These are phyloP conservation scores for Mikania micrantha DNA, from an alignment of 129 eudicot species.

Conservation along the genomic window DNA sequence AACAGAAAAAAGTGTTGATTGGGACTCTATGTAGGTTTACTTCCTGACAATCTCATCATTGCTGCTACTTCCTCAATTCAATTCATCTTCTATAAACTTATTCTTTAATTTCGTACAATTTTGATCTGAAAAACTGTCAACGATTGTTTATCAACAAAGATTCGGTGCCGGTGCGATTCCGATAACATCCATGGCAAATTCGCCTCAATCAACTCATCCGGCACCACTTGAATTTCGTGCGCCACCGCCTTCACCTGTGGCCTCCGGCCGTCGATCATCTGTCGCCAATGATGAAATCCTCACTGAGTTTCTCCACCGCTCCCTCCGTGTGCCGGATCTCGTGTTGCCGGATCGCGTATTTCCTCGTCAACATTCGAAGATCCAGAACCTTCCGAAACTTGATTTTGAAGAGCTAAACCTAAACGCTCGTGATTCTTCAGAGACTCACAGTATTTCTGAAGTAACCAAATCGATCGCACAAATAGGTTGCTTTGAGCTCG, in stretches of 20 bases:
- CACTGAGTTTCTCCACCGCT: slow-evolving; percentile 55
- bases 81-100: not conserved
- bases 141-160: not conserved
- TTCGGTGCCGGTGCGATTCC: not conserved
- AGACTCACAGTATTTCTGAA: not conserved
- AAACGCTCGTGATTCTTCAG: not conserved
- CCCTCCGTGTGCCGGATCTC: slow-evolving; percentile 70
- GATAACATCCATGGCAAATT: slow-evolving; percentile 32
- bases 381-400: slow-evolving; percentile 42
- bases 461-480: slow-evolving; percentile 31
- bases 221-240: slow-evolving; percentile 56
- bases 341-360: slow-evolving; percentile 60
- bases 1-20: slow-evolving; percentile 7
- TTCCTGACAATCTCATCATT: slow-evolving; percentile 29
- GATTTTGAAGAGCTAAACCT: slow-evolving; percentile 26
- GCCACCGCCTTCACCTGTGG: slow-evolving; percentile 92
- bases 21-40: slow-evolving; percentile 22
- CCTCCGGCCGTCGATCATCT: slow-evolving; percentile 57
- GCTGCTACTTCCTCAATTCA: slow-evolving; percentile 7
- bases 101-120: not conserved
- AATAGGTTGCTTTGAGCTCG: slow-evolving; percentile 62
- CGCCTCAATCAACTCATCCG: slow-evolving; percentile 29
- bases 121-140: not conserved
- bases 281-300: slow-evolving; percentile 64
- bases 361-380: slow-evolving; percentile 55